These are phyloP conservation scores for Hyaloscypha variabilis DNA, from an alignment of 495 filamentous ascomycete species.

Conservation along the genomic window DNA sequence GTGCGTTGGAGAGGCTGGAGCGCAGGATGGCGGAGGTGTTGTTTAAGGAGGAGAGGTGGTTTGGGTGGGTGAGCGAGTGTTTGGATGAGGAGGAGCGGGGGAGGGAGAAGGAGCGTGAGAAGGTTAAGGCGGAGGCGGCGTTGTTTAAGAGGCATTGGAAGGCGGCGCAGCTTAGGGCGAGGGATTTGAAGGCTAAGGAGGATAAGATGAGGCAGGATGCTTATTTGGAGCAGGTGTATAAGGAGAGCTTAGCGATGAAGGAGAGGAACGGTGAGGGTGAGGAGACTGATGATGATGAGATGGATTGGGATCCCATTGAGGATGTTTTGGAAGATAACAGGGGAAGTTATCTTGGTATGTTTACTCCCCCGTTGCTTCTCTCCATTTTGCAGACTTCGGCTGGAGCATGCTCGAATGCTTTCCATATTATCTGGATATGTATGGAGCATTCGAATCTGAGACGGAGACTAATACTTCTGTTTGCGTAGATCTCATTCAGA, in stretches of 20 bases:
- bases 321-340: constrained; percentile 49
- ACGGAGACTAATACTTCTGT: too few relatives aligned
- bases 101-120: constrained; percentile 55
- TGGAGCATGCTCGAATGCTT: too few relatives aligned
- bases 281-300: constrained; percentile 31
- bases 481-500: constrained; percentile 37
- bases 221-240: constrained; percentile 48
- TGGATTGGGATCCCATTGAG: constrained; percentile 57
- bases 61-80: constrained; percentile 46
- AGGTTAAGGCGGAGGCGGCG: constrained; percentile 50
- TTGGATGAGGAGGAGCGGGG: constrained; percentile 48
- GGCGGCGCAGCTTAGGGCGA: constrained; percentile 40
- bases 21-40: constrained; percentile 46
- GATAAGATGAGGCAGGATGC: constrained; percentile 45
- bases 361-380: too few relatives aligned
- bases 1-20: constrained; percentile 49
- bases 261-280: constrained; percentile 15
- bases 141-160: constrained; percentile 51
- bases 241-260: constrained; percentile 41
- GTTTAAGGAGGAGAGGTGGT: constrained; percentile 53
- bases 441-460: too few relatives aligned
- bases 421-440: too few relatives aligned
- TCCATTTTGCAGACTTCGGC: too few relatives aligned
- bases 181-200: constrained; percentile 40
- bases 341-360: constrained; percentile 39